phyloP scores from a whole-genome alignment of 2,329 filamentous ascomycete species.

The Botrytis fragariae region DNA sequence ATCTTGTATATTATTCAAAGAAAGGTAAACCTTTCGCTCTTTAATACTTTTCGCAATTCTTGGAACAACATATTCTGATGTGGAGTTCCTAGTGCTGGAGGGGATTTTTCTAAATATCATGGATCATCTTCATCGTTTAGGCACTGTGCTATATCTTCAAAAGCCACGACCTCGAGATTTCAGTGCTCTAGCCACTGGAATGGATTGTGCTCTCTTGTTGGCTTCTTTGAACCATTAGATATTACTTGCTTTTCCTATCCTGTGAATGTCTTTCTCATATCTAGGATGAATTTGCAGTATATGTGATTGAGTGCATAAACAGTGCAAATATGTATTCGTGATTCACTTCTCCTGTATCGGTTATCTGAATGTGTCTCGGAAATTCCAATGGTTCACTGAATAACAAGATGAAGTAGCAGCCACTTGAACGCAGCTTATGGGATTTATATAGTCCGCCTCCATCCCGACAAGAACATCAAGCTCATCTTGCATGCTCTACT shows the following conservation, averaged over 20 bases:
- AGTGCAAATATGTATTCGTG: not conserved
- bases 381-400: not conserved
- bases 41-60: no score
- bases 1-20: no score
- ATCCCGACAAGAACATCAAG: not conserved
- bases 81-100: not conserved
- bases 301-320: not conserved
- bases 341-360: not conserved
- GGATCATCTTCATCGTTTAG: not conserved
- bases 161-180: not conserved
- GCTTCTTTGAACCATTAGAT: not conserved
- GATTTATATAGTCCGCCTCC: not conserved
- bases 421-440: not conserved
- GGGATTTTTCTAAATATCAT: not conserved
- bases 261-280: not conserved
- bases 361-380: not conserved
- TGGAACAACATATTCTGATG: not conserved
- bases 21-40: no score
- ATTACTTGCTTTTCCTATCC: rapidly evolving
- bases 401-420: not conserved
- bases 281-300: rapidly evolving
- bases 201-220: no score
- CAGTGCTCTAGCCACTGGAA: not conserved
- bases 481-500: no score
- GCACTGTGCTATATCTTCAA: not conserved